Conservation (phyloP, 176 grass and related monocot genomes). For the Musa troglodytarum region DNA sequence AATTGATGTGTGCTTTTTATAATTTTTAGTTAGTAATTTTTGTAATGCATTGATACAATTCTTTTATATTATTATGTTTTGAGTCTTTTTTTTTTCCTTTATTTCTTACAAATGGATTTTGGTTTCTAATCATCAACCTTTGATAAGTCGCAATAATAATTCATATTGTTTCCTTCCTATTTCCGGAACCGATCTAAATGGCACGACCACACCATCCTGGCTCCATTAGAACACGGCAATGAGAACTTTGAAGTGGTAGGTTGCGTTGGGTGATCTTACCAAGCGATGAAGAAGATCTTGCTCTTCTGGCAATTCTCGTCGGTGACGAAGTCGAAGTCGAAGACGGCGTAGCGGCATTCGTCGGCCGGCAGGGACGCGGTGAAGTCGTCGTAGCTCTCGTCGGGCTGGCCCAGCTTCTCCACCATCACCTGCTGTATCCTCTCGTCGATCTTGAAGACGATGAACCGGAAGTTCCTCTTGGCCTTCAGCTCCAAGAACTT, state of each 20-base stretch:
- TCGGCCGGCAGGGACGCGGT: background rate
- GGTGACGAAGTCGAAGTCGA: constrained; percentile 22
- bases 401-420: constrained; percentile 20
- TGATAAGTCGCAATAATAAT: too few species aligned
- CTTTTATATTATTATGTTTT: too few species aligned
- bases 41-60: too few species aligned
- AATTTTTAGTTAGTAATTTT: too few species aligned
- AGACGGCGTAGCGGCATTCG: constrained; percentile 19
- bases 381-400: constrained; percentile 20
- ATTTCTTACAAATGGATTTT: too few species aligned
- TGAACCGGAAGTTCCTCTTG: constrained; percentile 21
- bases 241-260: background rate
- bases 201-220: background rate
- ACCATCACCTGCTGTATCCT: constrained; percentile 16
- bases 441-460: constrained; percentile 21
- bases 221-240: background rate
- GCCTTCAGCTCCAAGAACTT: constrained; percentile 24
- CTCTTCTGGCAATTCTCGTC: constrained; percentile 30
- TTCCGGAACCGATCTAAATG: background rate
- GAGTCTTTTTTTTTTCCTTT: too few species aligned
- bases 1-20: too few species aligned
- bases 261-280: background rate
- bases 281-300: constrained; percentile 32
- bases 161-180: too few species aligned
- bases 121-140: too few species aligned